Conservation (phyloP, 1,139 yeast genomes). For the Pichia sp. region DNA sequence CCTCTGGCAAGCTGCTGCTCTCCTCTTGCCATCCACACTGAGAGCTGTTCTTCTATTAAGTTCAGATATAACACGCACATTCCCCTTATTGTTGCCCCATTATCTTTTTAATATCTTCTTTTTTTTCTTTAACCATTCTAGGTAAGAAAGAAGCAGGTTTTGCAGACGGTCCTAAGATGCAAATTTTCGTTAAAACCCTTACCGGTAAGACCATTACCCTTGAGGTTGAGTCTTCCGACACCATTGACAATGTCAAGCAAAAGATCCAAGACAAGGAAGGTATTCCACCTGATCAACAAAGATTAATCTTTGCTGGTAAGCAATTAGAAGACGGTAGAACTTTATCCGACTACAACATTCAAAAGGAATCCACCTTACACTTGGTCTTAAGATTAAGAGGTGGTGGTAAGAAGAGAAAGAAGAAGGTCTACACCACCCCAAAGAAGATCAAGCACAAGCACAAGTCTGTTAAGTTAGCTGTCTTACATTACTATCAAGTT, state of each 20-base stretch:
- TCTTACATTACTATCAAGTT: slow-evolving; percentile 99
- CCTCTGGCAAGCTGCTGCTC: too few relatives aligned
- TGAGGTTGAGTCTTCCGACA: slow-evolving; percentile 99
- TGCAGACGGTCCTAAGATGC: slow-evolving; percentile 62
- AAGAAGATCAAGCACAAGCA: slow-evolving; percentile 99
- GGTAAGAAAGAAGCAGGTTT: slow-evolving; percentile 38
- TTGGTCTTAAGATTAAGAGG: slow-evolving; percentile 99
- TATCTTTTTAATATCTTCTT: not conserved
- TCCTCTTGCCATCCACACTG: too few relatives aligned
- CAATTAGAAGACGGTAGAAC: slow-evolving; percentile 99
- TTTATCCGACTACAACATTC: slow-evolving; percentile 99
- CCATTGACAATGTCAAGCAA: slow-evolving; percentile 98
- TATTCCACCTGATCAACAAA: slow-evolving; percentile 99
- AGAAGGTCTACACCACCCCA: slow-evolving; percentile 99
- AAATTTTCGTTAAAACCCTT: slow-evolving; percentile 98
- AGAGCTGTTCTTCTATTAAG: too few relatives aligned
- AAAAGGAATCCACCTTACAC: slow-evolving; percentile 98
- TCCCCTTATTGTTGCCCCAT: not conserved
- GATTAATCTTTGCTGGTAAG: slow-evolving; percentile 99
- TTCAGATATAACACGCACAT: too few relatives aligned
- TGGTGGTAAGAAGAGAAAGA: slow-evolving; percentile 99
- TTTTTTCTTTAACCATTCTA: slow-evolving; percentile 8
- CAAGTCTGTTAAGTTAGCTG: slow-evolving; percentile 99
- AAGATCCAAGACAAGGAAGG: slow-evolving; percentile 99
- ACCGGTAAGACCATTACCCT: slow-evolving; percentile 99